Base-by-base conservation (phyloP, 176 grass and related monocot species). In the Tillandsia leiboldiana region DNA sequence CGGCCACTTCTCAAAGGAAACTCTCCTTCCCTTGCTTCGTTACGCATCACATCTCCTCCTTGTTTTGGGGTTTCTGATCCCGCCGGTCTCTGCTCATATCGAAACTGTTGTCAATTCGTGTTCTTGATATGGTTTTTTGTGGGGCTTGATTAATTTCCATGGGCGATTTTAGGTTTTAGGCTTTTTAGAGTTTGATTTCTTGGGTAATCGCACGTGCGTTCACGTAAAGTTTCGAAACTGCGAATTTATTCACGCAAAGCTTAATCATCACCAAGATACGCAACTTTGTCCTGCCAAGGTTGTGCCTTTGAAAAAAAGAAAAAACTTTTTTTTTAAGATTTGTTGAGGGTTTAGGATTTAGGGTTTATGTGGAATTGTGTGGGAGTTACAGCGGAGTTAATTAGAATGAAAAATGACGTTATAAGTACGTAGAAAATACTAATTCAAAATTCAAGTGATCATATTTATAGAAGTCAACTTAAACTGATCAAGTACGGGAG, bases 1-100 rank as follows among this genome's bases (percentile, higher is more conserved):
- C 51, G 15, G 26, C 54, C 10, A 23, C 51, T n/a, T 77, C 26
- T 47, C 73, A 67, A 79, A 90, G 87, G 91, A 95, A 95, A 78
- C 72, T 68, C 79, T 54, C 65, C 83, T 90, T 90, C 75, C 68
- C 51, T 72, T 59, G 0, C 59, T 74, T 13, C 65, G 48, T 49
- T 17, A 29, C 48, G 42, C 65, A 10, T 10, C n/a, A 49, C 33
- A 49, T 72, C 12, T 26, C 12, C 56, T 72, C 70, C 28, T 14
- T 65, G 27, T 12, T 28, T 11, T 51, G 17, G 23, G 10, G 23
- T 74, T 50, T 2, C 42, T 33, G 65, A 49, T 67, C 33, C 33
- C 27, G 48, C 33, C 18, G 65, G 14, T 49, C 42, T 67, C 33
- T 18, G 12, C 28, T 49, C 13, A 48, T 67, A 10, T 67, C 65